Evolutionary conservation across 352 stramenopile species (phyloP), one percentile per base, ranked within the genome.

Genomic region (Phytophthora foliorum): DNA sequence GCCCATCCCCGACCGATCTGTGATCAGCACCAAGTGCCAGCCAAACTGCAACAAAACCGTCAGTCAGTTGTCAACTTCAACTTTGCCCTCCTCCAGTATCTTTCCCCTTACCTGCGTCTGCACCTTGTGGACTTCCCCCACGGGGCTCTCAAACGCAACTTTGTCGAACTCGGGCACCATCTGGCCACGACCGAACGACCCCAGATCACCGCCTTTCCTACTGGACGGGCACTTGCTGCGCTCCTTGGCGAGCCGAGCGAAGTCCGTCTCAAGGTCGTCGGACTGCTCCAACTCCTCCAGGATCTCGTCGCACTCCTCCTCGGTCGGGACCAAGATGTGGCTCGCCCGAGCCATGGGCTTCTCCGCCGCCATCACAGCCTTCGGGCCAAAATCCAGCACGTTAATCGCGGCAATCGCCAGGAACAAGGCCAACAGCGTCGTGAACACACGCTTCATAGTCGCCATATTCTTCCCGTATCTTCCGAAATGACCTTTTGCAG

Each of bases 121-220:
- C 45, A 94, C 83, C 70, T 93, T 94, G 80, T 93, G 82, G 38
- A 92, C 82, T 8, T 81, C 70, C 49, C 82, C 80, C 42, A 91
- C 77, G 14, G 69, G 53, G 51, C 84, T 75, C 48, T 95, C 79
- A 55, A 95, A 93, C 31, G 91, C 85, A n/a, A 95, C 82, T 52
- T 75, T 57, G 75, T 95, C 85, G 48, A 93, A 93, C 74, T 90
- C 84, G 2, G 67, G 57, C 55, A 93, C 84, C 87, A 93, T 95
- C 39, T 89, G 80, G 14, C 84, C 86, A 17, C 84, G 83, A 4
- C 81, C 74, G 52, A 95, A 95, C 7, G 60, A 84, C 31, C 87
- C 87, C 14, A 95, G 61, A 41, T 89, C 82, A 0, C 87, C 87
- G 22, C 85, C 85, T 25, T 84, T 89, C 29, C 75, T 67, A 29